phyloP scores from a whole-genome alignment of 305 asterid species.

The Fraxinus sp. region DNA sequence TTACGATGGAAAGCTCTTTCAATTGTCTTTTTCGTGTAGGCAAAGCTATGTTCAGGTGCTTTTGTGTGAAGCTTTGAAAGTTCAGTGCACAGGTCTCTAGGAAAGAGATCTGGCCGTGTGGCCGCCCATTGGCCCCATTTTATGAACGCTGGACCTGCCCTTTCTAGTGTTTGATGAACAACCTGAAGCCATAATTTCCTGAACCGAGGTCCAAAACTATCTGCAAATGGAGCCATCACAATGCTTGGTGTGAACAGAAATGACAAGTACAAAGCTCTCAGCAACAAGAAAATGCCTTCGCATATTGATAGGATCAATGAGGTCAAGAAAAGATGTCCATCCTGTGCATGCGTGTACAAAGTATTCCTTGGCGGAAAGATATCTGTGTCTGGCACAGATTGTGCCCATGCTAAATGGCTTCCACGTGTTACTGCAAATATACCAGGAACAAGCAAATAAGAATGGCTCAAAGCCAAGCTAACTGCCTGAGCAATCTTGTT shows the following conservation, averaged over 20 bases:
- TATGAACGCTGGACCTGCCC: slow-evolving; percentile 97
- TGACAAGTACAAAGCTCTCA: slow-evolving; percentile 59
- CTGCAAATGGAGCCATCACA: slow-evolving; percentile 90
- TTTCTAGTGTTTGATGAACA: slow-evolving; percentile 78
- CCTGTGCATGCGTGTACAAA: slow-evolving; percentile 59
- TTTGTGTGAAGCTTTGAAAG: slow-evolving; percentile 86
- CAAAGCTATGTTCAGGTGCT: slow-evolving; percentile 89
- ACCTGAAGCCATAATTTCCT: slow-evolving; percentile 82
- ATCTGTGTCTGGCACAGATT: slow-evolving; percentile 40
- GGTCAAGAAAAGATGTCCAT: slow-evolving; percentile 52
- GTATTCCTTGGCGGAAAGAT: slow-evolving; percentile 42
- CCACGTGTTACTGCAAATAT: slow-evolving; percentile 59
- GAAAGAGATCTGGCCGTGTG: slow-evolving; percentile 89
- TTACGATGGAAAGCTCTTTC: slow-evolving; percentile 85
- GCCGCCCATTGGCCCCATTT: slow-evolving; percentile 99
- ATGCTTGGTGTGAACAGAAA: slow-evolving; percentile 78
- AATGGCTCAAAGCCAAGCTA: slow-evolving; percentile 67
- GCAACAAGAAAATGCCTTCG: slow-evolving; percentile 57
- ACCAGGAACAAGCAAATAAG: slow-evolving; percentile 64
- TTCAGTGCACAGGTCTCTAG: slow-evolving; percentile 75
- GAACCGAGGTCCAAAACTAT: slow-evolving; percentile 63
- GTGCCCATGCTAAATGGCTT: slow-evolving; percentile 59
- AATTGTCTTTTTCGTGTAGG: slow-evolving; percentile 67
- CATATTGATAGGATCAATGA: slow-evolving; percentile 41
- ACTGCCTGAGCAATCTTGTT: slow-evolving; percentile 76